Base-by-base conservation (phyloP, 2,329 filamentous ascomycete genomes). In the Didymella pomorum region DNA sequence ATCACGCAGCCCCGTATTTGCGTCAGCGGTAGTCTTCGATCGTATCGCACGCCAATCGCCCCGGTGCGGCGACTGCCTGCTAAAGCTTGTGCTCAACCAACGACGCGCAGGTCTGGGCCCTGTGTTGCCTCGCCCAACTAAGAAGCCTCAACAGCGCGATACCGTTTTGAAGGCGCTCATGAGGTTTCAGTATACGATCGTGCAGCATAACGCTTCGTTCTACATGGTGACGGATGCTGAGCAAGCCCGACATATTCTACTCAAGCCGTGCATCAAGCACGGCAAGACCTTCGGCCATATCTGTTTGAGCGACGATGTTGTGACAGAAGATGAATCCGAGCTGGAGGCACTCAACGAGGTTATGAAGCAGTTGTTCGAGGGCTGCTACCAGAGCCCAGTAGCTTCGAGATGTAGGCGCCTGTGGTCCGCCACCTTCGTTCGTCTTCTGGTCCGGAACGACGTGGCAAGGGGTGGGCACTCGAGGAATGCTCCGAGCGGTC, bases 221-320 rank as follows among this genome's bases (percentile, higher is more conserved):
- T 72, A 77, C 46, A 79, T 80, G 78, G 66, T 81, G 49, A 80
- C 77, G 26, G 79, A 80, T 65, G 77, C 78, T 2, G 78, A 80
- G 61, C 77, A 80, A 57, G 77, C 76, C 0, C 70, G 78, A 59
- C 72, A 71, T 18, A 68, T 75, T 18, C 62, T 79, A 7, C 66
- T 80, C 7, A 76, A 79, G 29, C 69, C 76, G 14, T 71, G 74
- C 29, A 70, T 78, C 39, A 71, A 69, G 58, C 56, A 73, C 21
- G 68, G 69, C 23, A 75, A 73, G 50, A 74, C 75, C 51, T 67
- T 64, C 0, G 77, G 77, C 10, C 78, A 80, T 58, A 74, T 78
- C 33, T 81, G 78, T 51, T 66, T 80, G 21, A 80, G 80, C 54
- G 79, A 80, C 66, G 18, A 23, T 23, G 37, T 14, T 21, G 37